These are phyloP conservation scores for Aspergillus baeticus DNA, from an alignment of 495 filamentous ascomycete species.

Conservation along the genomic window DNA sequence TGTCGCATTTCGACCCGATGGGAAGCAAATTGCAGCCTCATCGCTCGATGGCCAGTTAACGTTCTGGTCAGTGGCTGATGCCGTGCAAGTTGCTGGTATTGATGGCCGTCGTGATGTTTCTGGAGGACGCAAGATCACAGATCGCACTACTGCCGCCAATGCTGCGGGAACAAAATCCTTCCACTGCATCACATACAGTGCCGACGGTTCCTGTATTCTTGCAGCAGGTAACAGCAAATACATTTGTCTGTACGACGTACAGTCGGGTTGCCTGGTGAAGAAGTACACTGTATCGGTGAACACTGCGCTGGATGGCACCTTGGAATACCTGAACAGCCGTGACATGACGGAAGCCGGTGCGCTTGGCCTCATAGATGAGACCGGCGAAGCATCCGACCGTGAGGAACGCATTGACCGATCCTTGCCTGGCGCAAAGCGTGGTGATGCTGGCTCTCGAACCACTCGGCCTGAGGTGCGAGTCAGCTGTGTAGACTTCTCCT, in stretches of 20 bases:
- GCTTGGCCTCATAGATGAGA: slow-evolving; percentile 73
- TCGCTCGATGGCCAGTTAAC: slow-evolving; percentile 91
- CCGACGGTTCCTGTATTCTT: slow-evolving; percentile 85
- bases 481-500: slow-evolving; percentile 79
- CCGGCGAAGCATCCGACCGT: slow-evolving; percentile 84
- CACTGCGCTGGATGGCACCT: slow-evolving; percentile 88
- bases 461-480: slow-evolving; percentile 84
- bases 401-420: slow-evolving; percentile 79
- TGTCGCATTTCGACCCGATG: slow-evolving; percentile 86
- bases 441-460: slow-evolving; percentile 75
- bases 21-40: slow-evolving; percentile 83
- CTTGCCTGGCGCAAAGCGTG: slow-evolving; percentile 86
- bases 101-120: slow-evolving; percentile 91
- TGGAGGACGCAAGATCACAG: slow-evolving; percentile 81
- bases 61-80: slow-evolving; percentile 91
- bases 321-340: slow-evolving; percentile 92
- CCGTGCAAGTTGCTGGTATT: slow-evolving; percentile 73
- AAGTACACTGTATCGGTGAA: slow-evolving; percentile 95
- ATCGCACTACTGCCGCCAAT: slow-evolving; percentile 88
- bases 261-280: slow-evolving; percentile 84
- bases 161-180: slow-evolving; percentile 86
- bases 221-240: slow-evolving; percentile 95
- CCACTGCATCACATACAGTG: slow-evolving; percentile 81
- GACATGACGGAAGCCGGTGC: slow-evolving; percentile 90
- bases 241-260: slow-evolving; percentile 91